Evolutionary conservation across 768 basidiomycete genomes (phyloP).

Genomic region (Termitomyces heimii): DNA sequence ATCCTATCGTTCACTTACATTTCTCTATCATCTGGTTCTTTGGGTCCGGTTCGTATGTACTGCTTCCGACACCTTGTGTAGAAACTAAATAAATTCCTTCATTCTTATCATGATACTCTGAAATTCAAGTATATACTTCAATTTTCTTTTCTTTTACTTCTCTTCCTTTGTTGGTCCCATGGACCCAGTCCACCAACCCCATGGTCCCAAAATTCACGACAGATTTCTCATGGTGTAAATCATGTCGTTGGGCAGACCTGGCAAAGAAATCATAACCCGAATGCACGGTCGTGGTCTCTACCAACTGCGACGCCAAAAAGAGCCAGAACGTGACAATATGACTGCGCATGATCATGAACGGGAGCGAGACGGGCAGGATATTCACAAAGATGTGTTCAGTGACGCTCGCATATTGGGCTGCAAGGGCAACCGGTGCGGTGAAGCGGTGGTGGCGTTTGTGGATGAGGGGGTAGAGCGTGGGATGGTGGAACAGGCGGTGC

Average conservation of each 20-base stretch:
- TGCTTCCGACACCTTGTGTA: conserved; percentile 9
- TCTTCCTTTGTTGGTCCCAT: conserved; percentile 10
- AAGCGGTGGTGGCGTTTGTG: conserved; percentile 26
- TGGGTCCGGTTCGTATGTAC: conserved; percentile 8
- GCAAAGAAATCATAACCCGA: conserved; percentile 23
- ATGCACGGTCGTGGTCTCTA: conserved; percentile 23
- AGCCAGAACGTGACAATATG: conserved; percentile 23
- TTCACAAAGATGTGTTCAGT: conserved; percentile 24
- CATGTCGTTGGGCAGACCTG: conserved; percentile 18
- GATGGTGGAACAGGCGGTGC: conserved; percentile 22
- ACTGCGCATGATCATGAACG: conserved; percentile 18
- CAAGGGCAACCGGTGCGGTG: conserved; percentile 24
- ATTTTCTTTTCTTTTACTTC: conserved; percentile 1
- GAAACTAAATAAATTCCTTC: conserved; percentile 5
- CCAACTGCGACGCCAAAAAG: conserved; percentile 18
- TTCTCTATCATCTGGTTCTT: conserved; percentile 3
- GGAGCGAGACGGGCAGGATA: conserved; percentile 20
- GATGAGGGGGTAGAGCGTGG: conserved; percentile 18
- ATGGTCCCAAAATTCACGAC: conserved; percentile 20
- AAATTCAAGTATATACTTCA: neutral
- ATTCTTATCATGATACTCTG: neutral
- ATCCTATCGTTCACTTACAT: conserved; percentile 6
- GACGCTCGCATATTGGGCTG: conserved; percentile 21
- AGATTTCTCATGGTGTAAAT: conserved; percentile 24
- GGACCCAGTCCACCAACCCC: conserved; percentile 21